Base-by-base conservation (phyloP, 139 green algal species). In the Pleodorina starrii region DNA sequence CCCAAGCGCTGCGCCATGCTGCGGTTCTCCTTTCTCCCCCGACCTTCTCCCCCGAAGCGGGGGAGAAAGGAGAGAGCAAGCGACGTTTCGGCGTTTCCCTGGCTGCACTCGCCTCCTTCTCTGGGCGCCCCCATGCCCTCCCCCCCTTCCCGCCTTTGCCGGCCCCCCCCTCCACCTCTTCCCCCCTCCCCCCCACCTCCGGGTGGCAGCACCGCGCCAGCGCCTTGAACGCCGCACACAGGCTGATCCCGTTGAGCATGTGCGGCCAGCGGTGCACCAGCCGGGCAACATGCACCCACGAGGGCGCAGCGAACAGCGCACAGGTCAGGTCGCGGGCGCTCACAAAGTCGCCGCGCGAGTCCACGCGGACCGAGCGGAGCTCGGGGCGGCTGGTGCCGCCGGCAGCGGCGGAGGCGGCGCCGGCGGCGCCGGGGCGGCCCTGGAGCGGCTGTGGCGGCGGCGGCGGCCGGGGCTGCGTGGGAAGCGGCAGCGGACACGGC, bases 211-310 rank as follows among this genome's bases (percentile, higher is more conserved):
- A 50, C n/a, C 29, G 23, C 17, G 60, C 81, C 60, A 87, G 60
- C 1, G 27, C 36, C 81, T 78, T 77, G 40, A 87, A 48, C 10
- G 60, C 81, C 25, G 60, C 42, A 9, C 42, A 21, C 27, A 78
- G 7, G n/a, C 50, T 42, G 35, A 87, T 40, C 1, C n/a, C 60
- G 60, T 87, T 87, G 4, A 87, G 43, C 29, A 29, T 10, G 17
- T 23, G 21, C 2, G 29, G 32, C 81, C 81, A 87, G n/a, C n/a
- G 43, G 81, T 87, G 81, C 60, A 87, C 81, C n/a, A 87, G 59
- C 63, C 46, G 60, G 25, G 81, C 81, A 27, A 87, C 60, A 27
- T 87, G 81, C 17, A 87, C 60, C 81, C 81, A 87, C 29, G 81
- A 87, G 11, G 81, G 60, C 14, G 81, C 60, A 4, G 60, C 29